Conservation (phyloP, 805 yeast genomes). For the Yamadazyma paraphyllophila region DNA sequence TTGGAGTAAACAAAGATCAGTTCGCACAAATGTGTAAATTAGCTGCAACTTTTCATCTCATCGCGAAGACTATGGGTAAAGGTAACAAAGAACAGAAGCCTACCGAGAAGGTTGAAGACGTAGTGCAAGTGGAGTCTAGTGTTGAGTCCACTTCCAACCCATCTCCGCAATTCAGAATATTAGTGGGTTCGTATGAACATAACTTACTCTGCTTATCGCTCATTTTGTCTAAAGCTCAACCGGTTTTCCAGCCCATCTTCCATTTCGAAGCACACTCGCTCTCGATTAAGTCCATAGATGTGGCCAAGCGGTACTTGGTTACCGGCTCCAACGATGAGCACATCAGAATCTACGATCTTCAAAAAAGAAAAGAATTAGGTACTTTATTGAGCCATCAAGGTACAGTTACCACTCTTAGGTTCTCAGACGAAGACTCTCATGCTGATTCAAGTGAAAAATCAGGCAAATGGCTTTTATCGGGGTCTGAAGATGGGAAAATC, state of each 20-base stretch:
- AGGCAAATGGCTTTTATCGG: slow-evolving; percentile 90
- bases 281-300: slow-evolving; percentile 81
- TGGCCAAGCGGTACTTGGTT: slow-evolving; percentile 79
- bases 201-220: slow-evolving; percentile 77
- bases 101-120: background rate
- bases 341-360: slow-evolving; percentile 89
- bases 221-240: slow-evolving; percentile 38
- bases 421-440: slow-evolving; percentile 50
- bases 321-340: slow-evolving; percentile 96
- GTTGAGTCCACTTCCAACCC: background rate
- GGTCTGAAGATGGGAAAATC: slow-evolving; percentile 86
- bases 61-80: background rate
- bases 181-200: slow-evolving; percentile 96
- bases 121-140: background rate
- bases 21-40: background rate
- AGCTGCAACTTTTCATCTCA: slow-evolving; percentile 4
- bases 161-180: slow-evolving; percentile 56
- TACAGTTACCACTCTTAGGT: slow-evolving; percentile 72
- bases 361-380: slow-evolving; percentile 90
- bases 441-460: slow-evolving; percentile 28
- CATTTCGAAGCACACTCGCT: slow-evolving; percentile 94
- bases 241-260: slow-evolving; percentile 87
- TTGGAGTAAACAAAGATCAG: background rate
- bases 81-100: too few relatives aligned
- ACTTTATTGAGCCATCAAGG: slow-evolving; percentile 88